Evolutionary conservation across 805 yeast species (phyloP), one percentile per base, ranked within the genome.

Genomic region (Maudiozyma bulderi): DNA sequence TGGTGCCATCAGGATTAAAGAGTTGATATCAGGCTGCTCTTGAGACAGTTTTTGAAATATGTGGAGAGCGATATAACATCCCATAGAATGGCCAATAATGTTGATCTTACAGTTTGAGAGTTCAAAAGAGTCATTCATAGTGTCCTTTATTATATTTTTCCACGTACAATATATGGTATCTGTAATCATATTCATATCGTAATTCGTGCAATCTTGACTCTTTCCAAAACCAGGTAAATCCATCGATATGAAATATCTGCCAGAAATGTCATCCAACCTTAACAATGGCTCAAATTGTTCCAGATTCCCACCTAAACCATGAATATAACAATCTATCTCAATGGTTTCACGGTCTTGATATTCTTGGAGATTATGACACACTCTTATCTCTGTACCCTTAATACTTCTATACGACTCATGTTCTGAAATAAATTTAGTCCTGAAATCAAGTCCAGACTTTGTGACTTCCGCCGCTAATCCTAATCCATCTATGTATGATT

Each of bases 211-310:
- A 40, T 57, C 61, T 31, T 53, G 61, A 44, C 65, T 60, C 41
- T 76, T 73, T 3, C 98, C 98, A 64, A 87, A 87, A 0, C 97
- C 98, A 1, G 96, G 96, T 46, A 89, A 68, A 62, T 90, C 98
- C 13, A 90, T 56, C 0, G 90, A 78, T 40, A 85, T 59, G 15
- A 88, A 75, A 49, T 79, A 82, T 52, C 80, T 76, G 52, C 81
- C 76, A 54, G 77, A 80, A 34, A 83, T 69, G 54, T 86, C 77
- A 46, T 78, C 70, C 30, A 80, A 81, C 7, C 61, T 48, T 61
- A 86, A 66, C 38, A 86, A 67, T 1, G 83, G 81, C 58, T 86
- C 93, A 62, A 90, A 90, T 62, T 89, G 96, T 26, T 87, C 78
- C 61, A 86, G 70, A 57, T 82, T 91, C 2, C 98, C 98, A 1